phyloP scores from a whole-genome alignment of 2,329 filamentous ascomycete genomes.

The Colletotrichum theobromicola region DNA sequence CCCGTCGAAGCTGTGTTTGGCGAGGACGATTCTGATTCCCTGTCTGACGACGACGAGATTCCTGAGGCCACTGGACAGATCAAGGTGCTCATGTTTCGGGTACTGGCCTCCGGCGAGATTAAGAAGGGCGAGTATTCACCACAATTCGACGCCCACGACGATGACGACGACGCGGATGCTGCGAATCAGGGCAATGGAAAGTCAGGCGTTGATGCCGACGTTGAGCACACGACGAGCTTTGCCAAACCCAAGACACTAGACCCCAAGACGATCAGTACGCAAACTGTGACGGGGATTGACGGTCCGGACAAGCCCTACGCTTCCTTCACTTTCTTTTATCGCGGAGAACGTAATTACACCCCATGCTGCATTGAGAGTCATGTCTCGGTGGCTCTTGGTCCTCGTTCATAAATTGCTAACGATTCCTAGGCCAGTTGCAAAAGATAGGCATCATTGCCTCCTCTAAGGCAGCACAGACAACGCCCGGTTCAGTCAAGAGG shows the following conservation, averaged over 20 bases:
- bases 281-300: constrained; percentile 98
- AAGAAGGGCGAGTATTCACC: constrained; percentile 98
- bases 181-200: constrained; percentile 58
- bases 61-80: constrained; percentile 97
- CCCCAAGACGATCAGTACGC: constrained; percentile 96
- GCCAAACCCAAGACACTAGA: constrained; percentile 95
- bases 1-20: constrained; percentile 73
- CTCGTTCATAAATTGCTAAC: not conserved
- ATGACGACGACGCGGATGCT: constrained; percentile 74
- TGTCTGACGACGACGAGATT: constrained; percentile 81
- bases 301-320: constrained; percentile 96
- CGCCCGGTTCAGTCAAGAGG: constrained; percentile 70
- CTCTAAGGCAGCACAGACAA: constrained; percentile 67
- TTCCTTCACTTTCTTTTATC: constrained; percentile 96
- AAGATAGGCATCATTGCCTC: constrained; percentile 91
- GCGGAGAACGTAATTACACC: constrained; percentile 80
- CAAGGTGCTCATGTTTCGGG: constrained; percentile 95
- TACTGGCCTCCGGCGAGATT: constrained; percentile 94
- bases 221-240: constrained; percentile 97
- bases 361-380: not conserved
- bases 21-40: constrained; percentile 77
- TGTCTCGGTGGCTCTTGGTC: not conserved
- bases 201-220: constrained; percentile 74
- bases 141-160: constrained; percentile 95
- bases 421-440: constrained; percentile 78